A percentile compares a stretch with the other conserved stretches of the same genome.
phyloP scores from a whole-genome alignment of 352 stramenopile genomes.

The Blastocystis sp. region DNA sequence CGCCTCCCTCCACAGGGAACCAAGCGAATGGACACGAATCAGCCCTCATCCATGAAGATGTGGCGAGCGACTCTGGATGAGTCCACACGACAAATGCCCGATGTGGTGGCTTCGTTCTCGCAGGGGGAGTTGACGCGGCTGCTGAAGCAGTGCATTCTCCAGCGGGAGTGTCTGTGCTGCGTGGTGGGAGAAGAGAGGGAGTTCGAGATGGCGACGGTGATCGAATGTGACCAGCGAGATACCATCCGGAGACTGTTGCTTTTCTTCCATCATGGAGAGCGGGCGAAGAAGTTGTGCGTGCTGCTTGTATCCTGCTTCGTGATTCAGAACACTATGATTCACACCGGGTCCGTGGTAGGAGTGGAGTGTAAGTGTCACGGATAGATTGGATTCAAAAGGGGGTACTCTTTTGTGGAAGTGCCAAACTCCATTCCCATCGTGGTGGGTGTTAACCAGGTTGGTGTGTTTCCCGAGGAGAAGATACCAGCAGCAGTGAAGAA shows the following conservation, averaged over 20 bases:
- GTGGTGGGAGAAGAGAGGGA: neutral
- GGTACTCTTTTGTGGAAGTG: neutral
- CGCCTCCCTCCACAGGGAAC: neutral
- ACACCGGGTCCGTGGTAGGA: neutral
- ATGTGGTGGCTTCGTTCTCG: neutral
- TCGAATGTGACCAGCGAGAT: neutral
- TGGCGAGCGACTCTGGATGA: neutral
- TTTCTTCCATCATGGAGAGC: neutral
- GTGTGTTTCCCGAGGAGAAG: neutral
- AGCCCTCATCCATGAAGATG: neutral
- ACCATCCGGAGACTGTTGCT: neutral
- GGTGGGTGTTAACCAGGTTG: conserved; percentile 5
- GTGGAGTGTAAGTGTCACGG: neutral
- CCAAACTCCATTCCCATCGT: neutral
- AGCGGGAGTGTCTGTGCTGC: neutral
- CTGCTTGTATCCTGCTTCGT: conserved; percentile 24
- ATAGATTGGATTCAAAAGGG: conserved; percentile 18
- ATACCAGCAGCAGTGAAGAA: neutral
- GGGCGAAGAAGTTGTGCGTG: neutral
- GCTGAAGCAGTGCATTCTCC: conserved; percentile 5
- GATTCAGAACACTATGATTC: conserved; percentile 1
- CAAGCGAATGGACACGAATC: neutral
- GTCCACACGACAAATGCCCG: neutral
- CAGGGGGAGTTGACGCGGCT: neutral
- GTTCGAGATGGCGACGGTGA: neutral